Percentiles rank a stretch among this genome's conserved stretches.
Conservation (phyloP, 2,329 filamentous ascomycete genomes). For the Teratosphaeria destructans region DNA sequence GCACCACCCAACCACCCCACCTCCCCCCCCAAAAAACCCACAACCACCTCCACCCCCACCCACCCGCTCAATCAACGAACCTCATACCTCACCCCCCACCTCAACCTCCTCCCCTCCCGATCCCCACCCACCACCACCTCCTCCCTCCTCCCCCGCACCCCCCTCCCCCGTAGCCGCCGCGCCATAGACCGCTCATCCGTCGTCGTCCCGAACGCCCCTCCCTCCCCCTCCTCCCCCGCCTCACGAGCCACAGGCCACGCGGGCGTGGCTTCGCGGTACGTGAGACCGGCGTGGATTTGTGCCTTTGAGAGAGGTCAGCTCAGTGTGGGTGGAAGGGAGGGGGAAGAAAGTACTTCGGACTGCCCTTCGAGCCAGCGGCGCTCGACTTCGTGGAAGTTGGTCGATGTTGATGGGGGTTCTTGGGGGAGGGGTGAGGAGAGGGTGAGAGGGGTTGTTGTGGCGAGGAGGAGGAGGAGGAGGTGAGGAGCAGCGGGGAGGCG, state of each 20-base stretch:
- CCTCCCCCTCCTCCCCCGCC: neutral
- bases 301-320: slow-evolving; percentile 1
- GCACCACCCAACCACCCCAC: neutral
- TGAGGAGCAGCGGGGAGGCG: neutral
- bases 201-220: slow-evolving; percentile 3
- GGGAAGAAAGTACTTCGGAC: slow-evolving; percentile 15
- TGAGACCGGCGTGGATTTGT: slow-evolving; percentile 11
- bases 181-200: slow-evolving; percentile 9
- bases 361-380: slow-evolving; percentile 17
- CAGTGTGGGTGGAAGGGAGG: neutral
- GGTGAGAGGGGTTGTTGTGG: slow-evolving; percentile 1
- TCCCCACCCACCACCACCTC: neutral
- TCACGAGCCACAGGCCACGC: slow-evolving; percentile 8
- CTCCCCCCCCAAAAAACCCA: too few relatives aligned
- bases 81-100: slow-evolving; percentile 14
- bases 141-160: slow-evolving; percentile 6
- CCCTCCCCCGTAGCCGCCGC: neutral
- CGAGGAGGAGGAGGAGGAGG: slow-evolving; percentile 7
- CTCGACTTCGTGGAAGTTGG: slow-evolving; percentile 17
- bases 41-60: too few relatives aligned
- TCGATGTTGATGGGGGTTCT: slow-evolving; percentile 6
- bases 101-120: slow-evolving; percentile 12
- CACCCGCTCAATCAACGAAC: neutral
- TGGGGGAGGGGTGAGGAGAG: slow-evolving; percentile 2
- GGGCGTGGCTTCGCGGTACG: slow-evolving; percentile 11